A percentile compares a stretch with the other conserved stretches of the same genome.
Conservation (phyloP, 2,329 filamentous ascomycete species). For the Pseudogymnoascus sp. region DNA sequence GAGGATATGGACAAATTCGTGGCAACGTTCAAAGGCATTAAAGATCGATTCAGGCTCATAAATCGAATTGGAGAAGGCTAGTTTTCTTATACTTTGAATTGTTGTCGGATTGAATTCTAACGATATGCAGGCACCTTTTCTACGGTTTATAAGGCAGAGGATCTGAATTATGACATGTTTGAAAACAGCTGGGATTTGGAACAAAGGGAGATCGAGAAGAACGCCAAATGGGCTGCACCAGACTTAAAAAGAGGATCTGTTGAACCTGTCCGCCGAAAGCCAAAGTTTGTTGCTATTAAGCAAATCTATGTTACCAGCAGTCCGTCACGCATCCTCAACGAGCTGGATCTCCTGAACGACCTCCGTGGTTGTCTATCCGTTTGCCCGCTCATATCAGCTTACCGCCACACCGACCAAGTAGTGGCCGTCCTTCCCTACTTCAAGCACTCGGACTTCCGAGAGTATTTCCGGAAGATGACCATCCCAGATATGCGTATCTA, state of each 20-base stretch:
- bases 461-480: conserved; percentile 87
- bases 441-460: conserved; percentile 85
- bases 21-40: conserved; percentile 73
- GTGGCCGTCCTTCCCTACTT: conserved; percentile 94
- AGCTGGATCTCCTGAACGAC: conserved; percentile 86
- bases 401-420: conserved; percentile 87
- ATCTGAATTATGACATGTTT: conserved; percentile 74
- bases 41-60: conserved; percentile 76
- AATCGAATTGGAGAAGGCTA: conserved; percentile 94
- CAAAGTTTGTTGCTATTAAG: conserved; percentile 90
- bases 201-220: conserved; percentile 50
- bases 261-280: conserved; percentile 34
- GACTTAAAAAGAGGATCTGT: conserved; percentile 45
- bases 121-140: conserved; percentile 74
- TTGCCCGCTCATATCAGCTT: conserved; percentile 94
- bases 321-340: conserved; percentile 86
- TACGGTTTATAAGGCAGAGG: conserved; percentile 97
- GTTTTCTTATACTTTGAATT: conserved; percentile 11
- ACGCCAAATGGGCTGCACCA: conserved; percentile 61
- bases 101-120: conserved; percentile 13
- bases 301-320: conserved; percentile 99
- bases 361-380: conserved; percentile 75
- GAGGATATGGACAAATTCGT: conserved; percentile 85
- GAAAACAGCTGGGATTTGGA: conserved; percentile 81
- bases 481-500: conserved; percentile 82